Percentiles rank a stretch among this genome's conserved stretches.
Evolutionary conservation across 441 rosid genomes (phyloP).

Genomic region (Pelargonium exstipulatum): DNA sequence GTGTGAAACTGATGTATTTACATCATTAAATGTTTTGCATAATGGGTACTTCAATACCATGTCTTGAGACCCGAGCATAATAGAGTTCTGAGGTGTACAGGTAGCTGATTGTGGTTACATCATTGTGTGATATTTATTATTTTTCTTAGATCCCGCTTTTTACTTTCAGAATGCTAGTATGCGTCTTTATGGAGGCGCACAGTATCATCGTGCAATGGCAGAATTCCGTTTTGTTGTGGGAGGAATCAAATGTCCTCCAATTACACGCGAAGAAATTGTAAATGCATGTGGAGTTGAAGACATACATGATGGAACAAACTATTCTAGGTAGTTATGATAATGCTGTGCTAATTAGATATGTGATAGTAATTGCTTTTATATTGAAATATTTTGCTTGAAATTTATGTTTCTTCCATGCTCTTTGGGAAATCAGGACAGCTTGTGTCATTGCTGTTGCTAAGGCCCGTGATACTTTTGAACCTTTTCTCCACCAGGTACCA

Average conservation of each 20-base stretch:
- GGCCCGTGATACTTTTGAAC: conserved; percentile 94
- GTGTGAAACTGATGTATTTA: conserved; percentile 11
- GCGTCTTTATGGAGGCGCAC: conserved; percentile 98
- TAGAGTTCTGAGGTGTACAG: background rate
- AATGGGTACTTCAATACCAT: background rate
- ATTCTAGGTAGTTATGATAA: conserved; percentile 56
- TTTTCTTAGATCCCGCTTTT: background rate
- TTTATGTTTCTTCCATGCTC: conserved; percentile 16
- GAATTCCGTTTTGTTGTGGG: conserved; percentile 94
- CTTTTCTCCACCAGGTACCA: conserved; percentile 79
- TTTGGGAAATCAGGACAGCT: conserved; percentile 61
- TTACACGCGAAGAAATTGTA: conserved; percentile 89
- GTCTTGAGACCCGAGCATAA: background rate
- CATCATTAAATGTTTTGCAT: background rate
- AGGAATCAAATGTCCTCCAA: conserved; percentile 86
- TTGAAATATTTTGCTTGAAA: background rate
- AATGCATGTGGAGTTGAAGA: conserved; percentile 98
- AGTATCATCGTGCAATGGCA: conserved; percentile 95
- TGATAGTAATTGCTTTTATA: background rate
- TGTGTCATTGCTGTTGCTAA: conserved; percentile 97
- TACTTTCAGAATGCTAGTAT: conserved; percentile 72
- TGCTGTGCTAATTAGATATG: background rate
- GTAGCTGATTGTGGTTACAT: background rate
- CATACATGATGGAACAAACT: conserved; percentile 95
- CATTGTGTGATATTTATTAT: background rate